Evolutionary conservation across 2,329 filamentous ascomycete genomes (phyloP), one percentile per base, ranked within the genome.

Genomic region (Chrysoporthe austroafricana): DNA sequence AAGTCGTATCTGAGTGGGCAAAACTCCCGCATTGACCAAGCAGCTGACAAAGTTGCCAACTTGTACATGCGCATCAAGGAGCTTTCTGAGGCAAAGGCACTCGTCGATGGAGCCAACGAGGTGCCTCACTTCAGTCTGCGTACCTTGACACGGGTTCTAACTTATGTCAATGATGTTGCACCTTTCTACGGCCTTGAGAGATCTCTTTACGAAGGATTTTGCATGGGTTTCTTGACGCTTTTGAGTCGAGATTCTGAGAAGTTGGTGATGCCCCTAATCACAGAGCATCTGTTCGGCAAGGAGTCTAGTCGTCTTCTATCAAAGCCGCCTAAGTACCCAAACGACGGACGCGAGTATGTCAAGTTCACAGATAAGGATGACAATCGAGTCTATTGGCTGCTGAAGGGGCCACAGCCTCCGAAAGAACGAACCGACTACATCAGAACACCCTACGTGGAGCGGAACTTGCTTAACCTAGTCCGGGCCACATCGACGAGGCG

Each of bases 41-140:
- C 92, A 16, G 89, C 91, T 0, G 85, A 92, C 67, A 93, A 97
- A 75, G 91, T 97, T 68, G 93, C 94, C 1, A 88, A 88, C 50
- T 85, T 99, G 1, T 99, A 99, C 75, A 85, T 97, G 68, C 91
- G 93, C 72, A 95, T 95, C 8, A 96, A 97, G 77, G 85, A 85
- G 52, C 84, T 97, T 58, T 91, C 92, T 0, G 89, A 92, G 66
- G 88, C 93, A 63, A 97, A 96, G 76, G 87, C 89, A 68, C 82
- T 99, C 16, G 96, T 97, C 0, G 96, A 99, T 78, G 95, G 96
- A 56, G 95, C 95, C 39, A 95, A 96, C 70, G 94, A 99, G 76
- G 93, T 96, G 61, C 95, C 96, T 13, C 96, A 99, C 79, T 99
- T 97, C 83, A 98, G 95, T 82, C 87, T 99, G 67, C 89, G 96